Percentiles rank a stretch among this genome's conserved stretches.
These are phyloP conservation scores for Fagopyrum esculentum DNA, from an alignment of 148 eudicot species.

Conservation along the genomic window DNA sequence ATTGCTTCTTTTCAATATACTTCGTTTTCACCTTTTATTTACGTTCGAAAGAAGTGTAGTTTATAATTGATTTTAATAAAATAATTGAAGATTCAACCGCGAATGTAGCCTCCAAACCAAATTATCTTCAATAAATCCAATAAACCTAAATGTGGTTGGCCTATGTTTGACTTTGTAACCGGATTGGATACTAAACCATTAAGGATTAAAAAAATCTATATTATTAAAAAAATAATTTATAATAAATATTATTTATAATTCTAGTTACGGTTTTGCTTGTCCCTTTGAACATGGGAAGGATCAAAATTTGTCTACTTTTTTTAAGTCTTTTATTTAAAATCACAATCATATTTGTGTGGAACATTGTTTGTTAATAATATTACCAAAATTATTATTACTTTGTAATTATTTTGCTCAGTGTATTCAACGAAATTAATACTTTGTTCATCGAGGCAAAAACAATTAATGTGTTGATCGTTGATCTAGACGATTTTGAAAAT, in stretches of 20 bases:
- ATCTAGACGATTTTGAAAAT: too few relatives aligned
- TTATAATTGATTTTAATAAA: too few relatives aligned
- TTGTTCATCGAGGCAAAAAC: neutral
- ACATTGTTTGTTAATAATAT: neutral
- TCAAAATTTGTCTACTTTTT: neutral
- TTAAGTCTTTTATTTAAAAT: neutral
- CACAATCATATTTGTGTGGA: neutral
- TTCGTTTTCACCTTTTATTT: too few relatives aligned
- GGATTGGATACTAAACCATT: neutral
- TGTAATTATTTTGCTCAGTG: neutral
- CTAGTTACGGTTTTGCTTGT: conserved; percentile 4
- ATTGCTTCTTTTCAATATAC: too few relatives aligned
- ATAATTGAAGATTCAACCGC: too few relatives aligned
- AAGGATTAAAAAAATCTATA: too few relatives aligned
- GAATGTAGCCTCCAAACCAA: too few relatives aligned
- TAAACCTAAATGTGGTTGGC: conserved; percentile 5
- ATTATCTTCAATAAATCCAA: too few relatives aligned
- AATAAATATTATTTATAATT: too few relatives aligned
- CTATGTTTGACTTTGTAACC: neutral
- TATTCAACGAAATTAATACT: neutral
- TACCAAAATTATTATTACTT: neutral
- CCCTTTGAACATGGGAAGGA: neutral
- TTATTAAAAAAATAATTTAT: too few relatives aligned
- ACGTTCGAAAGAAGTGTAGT: too few relatives aligned
- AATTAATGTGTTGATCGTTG: neutral